These are phyloP conservation scores for Triticum turgidum DNA, from an alignment of 176 grass and related monocot species.

Conservation along the genomic window DNA sequence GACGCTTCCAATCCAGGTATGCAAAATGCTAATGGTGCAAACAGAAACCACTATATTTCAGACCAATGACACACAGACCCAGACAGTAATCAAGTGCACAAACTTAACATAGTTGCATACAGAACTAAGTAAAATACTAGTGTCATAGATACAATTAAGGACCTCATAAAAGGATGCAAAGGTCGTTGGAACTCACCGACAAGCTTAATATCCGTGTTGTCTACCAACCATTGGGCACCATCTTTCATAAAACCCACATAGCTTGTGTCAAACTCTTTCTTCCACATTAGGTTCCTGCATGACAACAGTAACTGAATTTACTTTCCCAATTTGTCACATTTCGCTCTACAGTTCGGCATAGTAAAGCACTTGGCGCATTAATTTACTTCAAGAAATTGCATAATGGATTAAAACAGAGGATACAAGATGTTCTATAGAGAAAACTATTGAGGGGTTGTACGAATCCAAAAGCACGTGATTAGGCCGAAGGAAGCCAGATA, in stretches of 20 bases:
- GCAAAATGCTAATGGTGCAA: not conserved
- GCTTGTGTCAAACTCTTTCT: slow-evolving; percentile 51
- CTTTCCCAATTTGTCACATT: not conserved
- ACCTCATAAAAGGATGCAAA: not conserved
- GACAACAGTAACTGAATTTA: not conserved
- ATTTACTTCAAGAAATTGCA: slow-evolving; percentile 8
- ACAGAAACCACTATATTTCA: not conserved
- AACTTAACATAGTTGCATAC: not conserved
- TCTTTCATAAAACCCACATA: slow-evolving; percentile 62
- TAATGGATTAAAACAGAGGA: not conserved
- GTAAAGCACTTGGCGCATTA: not conserved
- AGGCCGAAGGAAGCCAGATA: not conserved
- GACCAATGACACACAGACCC: not conserved
- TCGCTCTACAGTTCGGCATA: not conserved
- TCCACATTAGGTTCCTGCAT: slow-evolving; percentile 58
- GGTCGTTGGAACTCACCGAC: slow-evolving; percentile 45
- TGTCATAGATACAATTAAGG: not conserved
- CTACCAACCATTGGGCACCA: slow-evolving; percentile 58
- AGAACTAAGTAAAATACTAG: not conserved
- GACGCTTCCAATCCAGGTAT: not conserved
- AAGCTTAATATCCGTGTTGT: slow-evolving; percentile 61
- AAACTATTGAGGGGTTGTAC: not conserved
- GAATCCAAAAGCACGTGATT: not conserved
- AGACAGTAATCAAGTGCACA: not conserved
- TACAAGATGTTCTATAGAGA: not conserved